phyloP scores from a whole-genome alignment of 2,329 filamentous ascomycete genomes.

The Elsinoe necatrix region DNA sequence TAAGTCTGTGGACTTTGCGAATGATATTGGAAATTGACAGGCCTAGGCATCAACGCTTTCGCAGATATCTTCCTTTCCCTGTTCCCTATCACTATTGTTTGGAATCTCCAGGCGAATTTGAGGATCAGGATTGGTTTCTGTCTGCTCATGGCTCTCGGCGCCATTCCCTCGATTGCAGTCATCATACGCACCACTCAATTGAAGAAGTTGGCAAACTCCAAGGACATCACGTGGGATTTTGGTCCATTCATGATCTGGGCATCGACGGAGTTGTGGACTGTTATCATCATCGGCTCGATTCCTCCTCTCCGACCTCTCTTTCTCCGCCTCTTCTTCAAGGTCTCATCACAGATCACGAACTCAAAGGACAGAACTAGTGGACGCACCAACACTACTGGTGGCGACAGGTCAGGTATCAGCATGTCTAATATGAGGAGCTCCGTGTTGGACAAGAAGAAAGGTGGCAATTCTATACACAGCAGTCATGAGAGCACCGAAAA shows the following conservation, averaged over 20 bases:
- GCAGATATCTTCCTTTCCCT: constrained; percentile 9
- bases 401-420: constrained; percentile 1
- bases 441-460: constrained; percentile 7
- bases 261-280: constrained; percentile 6
- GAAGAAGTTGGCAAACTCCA: neutral
- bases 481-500: constrained; percentile 5
- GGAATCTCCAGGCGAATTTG: neutral
- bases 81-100: constrained; percentile 3
- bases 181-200: neutral
- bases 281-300: constrained; percentile 13
- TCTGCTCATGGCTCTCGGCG: constrained; percentile 5
- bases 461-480: constrained; percentile 2
- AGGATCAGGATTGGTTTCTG: constrained; percentile 7
- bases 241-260: constrained; percentile 14
- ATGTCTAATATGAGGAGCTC: constrained; percentile 4
- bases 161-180: constrained; percentile 4
- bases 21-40: neutral
- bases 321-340: constrained; percentile 10
- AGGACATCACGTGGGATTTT: constrained; percentile 10
- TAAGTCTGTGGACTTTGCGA: neutral
- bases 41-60: neutral
- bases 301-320: constrained; percentile 6
- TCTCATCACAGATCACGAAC: neutral
- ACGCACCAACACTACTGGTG: neutral
- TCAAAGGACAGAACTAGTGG: neutral